Conservation (phyloP, 2,329 filamentous ascomycete species). For the Pseudomassariella vexata region DNA sequence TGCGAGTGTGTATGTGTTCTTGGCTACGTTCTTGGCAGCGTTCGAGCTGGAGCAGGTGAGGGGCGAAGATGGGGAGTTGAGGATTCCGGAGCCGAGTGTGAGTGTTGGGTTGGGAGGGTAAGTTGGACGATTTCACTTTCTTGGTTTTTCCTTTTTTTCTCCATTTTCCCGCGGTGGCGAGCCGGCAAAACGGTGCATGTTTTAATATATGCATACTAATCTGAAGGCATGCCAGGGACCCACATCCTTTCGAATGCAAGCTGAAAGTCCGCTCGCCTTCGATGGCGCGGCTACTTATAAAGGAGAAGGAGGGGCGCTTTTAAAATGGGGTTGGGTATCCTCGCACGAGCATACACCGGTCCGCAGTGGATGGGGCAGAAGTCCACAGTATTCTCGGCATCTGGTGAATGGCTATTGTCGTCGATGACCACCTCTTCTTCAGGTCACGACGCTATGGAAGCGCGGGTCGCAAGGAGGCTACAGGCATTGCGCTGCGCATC, state of each 20-base stretch:
- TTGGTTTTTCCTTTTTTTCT: neutral
- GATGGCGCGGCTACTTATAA: constrained; percentile 8
- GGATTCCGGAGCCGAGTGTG: constrained; percentile 9
- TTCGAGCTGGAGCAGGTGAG: constrained; percentile 26
- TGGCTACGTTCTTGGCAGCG: constrained; percentile 32
- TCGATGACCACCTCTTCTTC: no score
- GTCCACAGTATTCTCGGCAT: no score
- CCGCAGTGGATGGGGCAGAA: no score
- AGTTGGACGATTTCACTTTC: constrained; percentile 2
- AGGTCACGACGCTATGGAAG: no score
- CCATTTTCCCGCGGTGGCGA: neutral
- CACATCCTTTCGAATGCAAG: constrained; percentile 8
- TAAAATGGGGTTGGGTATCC: no score
- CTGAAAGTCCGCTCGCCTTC: constrained; percentile 6
- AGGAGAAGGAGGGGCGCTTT: constrained; percentile 1
- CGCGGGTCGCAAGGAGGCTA: no score
- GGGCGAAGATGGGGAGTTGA: constrained; percentile 24
- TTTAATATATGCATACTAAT: neutral
- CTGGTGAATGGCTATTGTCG: no score
- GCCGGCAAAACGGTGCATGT: neutral
- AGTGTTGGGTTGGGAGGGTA: constrained; percentile 10
- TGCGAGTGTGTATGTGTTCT: constrained; percentile 33
- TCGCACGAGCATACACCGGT: constrained; percentile 12
- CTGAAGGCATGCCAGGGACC: constrained; percentile 5
- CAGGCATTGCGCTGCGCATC: no score